A percentile compares a stretch with the other conserved stretches of the same genome.
phyloP scores from a whole-genome alignment of 495 filamentous ascomycete species.

The Cercophora samala region DNA sequence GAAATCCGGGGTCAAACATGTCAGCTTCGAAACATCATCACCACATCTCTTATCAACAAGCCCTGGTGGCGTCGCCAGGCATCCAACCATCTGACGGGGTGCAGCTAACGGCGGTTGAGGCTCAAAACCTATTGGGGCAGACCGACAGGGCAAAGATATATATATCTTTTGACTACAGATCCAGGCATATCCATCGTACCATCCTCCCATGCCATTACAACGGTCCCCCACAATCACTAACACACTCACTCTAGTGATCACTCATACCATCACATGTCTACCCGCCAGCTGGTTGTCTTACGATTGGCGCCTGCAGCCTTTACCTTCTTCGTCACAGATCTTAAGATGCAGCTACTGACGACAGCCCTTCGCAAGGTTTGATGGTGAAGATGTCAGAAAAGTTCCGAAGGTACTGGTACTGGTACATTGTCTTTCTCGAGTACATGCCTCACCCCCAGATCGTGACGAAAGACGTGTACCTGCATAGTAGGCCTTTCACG shows the following conservation, averaged over 20 bases:
- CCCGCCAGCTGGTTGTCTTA: background rate
- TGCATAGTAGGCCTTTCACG: background rate
- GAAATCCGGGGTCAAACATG: conserved; percentile 12
- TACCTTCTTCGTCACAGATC: background rate
- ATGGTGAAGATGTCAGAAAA: background rate
- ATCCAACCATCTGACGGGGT: conserved; percentile 1
- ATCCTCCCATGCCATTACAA: background rate
- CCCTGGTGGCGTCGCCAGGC: background rate
- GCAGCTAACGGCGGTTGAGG: background rate
- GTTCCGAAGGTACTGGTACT: background rate
- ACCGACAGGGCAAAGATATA: background rate
- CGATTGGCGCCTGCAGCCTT: background rate
- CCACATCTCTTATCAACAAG: conserved; percentile 3
- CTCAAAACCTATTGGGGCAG: background rate
- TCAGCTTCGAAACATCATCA: conserved; percentile 20
- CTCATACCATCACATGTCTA: background rate
- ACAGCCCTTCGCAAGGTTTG: background rate
- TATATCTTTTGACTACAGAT: background rate
- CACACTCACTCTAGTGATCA: background rate
- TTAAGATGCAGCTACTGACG: background rate
- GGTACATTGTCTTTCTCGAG: background rate
- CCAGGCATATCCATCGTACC: background rate
- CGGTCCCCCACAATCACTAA: background rate
- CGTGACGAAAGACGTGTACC: background rate
- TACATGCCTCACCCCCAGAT: background rate